Evolutionary conservation across 164 flowering plant species (phyloP).

Genomic region (Sedum album): DNA sequence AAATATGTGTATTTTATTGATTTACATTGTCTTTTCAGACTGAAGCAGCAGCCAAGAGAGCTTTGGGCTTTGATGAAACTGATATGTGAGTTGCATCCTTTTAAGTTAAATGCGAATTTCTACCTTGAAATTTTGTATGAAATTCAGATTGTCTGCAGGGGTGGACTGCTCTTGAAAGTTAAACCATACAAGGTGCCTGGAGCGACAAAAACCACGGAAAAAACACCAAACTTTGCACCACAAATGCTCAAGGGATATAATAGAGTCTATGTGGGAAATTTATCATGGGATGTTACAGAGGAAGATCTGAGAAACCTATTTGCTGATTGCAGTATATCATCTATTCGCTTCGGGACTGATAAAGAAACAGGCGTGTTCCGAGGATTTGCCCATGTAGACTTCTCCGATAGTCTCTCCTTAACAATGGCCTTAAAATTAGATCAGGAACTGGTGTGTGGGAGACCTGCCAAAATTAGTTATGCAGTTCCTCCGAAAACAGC

Average conservation of each 20-base stretch:
- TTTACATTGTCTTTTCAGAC: conserved; percentile 46
- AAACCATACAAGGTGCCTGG: conserved; percentile 54
- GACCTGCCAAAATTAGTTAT: conserved; percentile 72
- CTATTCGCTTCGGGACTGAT: conserved; percentile 75
- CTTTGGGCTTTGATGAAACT: conserved; percentile 77
- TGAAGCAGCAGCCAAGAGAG: conserved; percentile 88
- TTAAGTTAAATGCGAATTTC: not conserved
- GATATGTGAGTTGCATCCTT: conserved; percentile 64
- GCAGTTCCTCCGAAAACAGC: conserved; percentile 66
- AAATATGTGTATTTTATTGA: not conserved
- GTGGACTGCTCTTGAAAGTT: conserved; percentile 71
- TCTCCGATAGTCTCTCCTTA: conserved; percentile 51
- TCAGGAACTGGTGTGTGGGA: conserved; percentile 53
- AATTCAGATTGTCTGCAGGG: conserved; percentile 46
- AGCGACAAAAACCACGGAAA: conserved; percentile 16
- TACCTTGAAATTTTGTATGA: conserved; percentile 4
- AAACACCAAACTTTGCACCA: conserved; percentile 52
- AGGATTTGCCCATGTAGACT: conserved; percentile 93
- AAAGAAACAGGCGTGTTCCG: conserved; percentile 75
- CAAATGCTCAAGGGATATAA: conserved; percentile 69
- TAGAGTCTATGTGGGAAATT: conserved; percentile 78
- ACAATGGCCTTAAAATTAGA: conserved; percentile 65
- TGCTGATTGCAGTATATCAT: conserved; percentile 53
- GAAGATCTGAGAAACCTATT: conserved; percentile 63
- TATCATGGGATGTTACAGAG: conserved; percentile 88